phyloP scores from a whole-genome alignment of 2,329 filamentous ascomycete genomes.

The Aspergillus floridensis region DNA sequence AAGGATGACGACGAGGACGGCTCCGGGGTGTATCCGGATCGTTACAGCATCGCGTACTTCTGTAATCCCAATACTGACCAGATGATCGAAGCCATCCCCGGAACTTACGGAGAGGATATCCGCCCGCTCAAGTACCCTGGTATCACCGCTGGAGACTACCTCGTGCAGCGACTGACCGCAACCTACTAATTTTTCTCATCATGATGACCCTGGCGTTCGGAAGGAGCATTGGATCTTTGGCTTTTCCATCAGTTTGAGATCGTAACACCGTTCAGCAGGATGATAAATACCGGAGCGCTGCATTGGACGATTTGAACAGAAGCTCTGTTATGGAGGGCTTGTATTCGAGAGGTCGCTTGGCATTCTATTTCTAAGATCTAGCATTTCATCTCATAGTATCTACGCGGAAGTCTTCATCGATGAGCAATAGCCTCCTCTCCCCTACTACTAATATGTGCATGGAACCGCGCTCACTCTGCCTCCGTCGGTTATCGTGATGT shows the following conservation, averaged over 20 bases:
- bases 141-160: constrained; percentile 76
- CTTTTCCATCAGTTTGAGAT: neutral
- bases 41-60: constrained; percentile 90
- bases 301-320: neutral
- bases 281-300: neutral
- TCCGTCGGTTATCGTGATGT: constrained; percentile 61
- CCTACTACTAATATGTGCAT: constrained; percentile 47
- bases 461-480: constrained; percentile 59
- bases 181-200: constrained; percentile 49
- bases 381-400: neutral
- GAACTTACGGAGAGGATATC: constrained; percentile 63
- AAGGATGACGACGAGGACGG: constrained; percentile 42
- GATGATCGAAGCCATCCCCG: constrained; percentile 75
- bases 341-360: neutral
- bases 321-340: neutral
- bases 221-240: neutral
- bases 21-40: constrained; percentile 60
- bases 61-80: constrained; percentile 80
- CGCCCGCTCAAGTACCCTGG: constrained; percentile 67
- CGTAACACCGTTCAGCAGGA: neutral
- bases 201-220: neutral
- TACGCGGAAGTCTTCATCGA: neutral
- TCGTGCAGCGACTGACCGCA: constrained; percentile 72
- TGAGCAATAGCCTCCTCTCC: neutral
- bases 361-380: neutral